phyloP scores from a whole-genome alignment of 352 stramenopile genomes.

The Pythium phragmiticola region DNA sequence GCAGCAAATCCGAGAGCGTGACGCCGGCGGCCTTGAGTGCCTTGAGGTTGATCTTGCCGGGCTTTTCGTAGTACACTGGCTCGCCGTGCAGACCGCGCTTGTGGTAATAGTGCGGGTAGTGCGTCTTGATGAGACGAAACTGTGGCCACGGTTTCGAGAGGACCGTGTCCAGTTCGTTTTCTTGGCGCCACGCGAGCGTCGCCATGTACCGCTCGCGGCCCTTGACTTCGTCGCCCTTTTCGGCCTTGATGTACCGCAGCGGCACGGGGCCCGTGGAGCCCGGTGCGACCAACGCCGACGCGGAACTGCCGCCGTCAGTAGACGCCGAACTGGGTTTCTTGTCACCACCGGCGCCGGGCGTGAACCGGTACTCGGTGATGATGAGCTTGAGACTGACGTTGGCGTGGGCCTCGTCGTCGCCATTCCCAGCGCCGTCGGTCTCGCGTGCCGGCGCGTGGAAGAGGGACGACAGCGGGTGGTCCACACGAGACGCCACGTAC shows the following conservation, averaged over 20 bases:
- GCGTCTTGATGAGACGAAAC: conserved; percentile 88
- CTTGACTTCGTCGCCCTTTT: conserved; percentile 74
- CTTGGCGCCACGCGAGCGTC: conserved; percentile 75
- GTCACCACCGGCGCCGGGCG: background rate
- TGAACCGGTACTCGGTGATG: conserved; percentile 73
- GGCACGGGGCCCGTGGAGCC: conserved; percentile 32
- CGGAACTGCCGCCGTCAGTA: background rate
- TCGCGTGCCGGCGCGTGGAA: conserved; percentile 41
- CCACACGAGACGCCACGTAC: conserved; percentile 70
- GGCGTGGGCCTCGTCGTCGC: conserved; percentile 6
- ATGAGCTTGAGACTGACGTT: conserved; percentile 64
- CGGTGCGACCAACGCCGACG: conserved; percentile 6
- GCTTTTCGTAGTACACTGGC: conserved; percentile 88
- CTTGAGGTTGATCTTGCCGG: conserved; percentile 86
- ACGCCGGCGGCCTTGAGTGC: conserved; percentile 75
- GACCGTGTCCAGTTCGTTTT: conserved; percentile 80
- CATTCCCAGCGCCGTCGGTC: background rate
- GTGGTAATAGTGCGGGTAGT: conserved; percentile 92
- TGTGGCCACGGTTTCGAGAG: conserved; percentile 60
- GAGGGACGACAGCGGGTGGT: conserved; percentile 67
- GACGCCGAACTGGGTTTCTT: background rate
- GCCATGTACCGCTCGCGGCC: conserved; percentile 64
- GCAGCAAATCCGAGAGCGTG: conserved; percentile 77
- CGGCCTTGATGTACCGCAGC: conserved; percentile 66
- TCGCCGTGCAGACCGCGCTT: conserved; percentile 78